Evolutionary conservation across 495 filamentous ascomycete species (phyloP), one percentile per base, ranked within the genome.

Genomic region (Neurospora tetrasperma): DNA sequence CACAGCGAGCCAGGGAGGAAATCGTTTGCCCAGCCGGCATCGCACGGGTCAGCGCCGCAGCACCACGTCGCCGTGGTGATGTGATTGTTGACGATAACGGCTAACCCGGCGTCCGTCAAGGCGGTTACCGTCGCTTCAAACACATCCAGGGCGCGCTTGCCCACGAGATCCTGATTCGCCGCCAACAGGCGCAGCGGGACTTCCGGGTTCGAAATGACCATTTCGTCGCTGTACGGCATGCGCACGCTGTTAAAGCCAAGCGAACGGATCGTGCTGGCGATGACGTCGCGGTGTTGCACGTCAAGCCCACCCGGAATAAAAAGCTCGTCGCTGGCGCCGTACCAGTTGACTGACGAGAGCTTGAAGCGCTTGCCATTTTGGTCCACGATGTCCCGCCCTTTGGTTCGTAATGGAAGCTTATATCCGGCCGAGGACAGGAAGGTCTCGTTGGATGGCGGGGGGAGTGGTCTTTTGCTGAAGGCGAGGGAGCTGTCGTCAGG

Each of bases 231-330:
- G 79, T 90, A 90, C 8, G 88, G 88, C 70, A 90, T 74, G 9
- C 88, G 82, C 73, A 90, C 88, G 75, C 86, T 88, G 80, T 90
- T 90, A 81, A 90, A 90, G 16, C 88, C 88, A 42, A 90, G 78
- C 18, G 72, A 70, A 20, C 84, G 81, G 75, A 90, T 86, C 23
- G 84, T 83, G 27, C 71, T 41, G 2, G 88, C 88, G 71, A 90
- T 89, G 10, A 83, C 82, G 66, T 77, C 79, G 18, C 88, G 87
- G 76, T 89, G 88, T 74, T 83, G 84, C 6, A 87, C 75, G 54
- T 90, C 88, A 43, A 90, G 82, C 10, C 88, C 88, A 16, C 86
- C 85, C 7, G 86, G 86, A n/a, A 90, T 83, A 78, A 86, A 89
- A 35, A 86, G 77, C 80, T 87, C 84, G 73, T 90, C 88, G 73